Conservation (phyloP, 2,329 filamentous ascomycete species). For the Hypoxylon sp. region DNA sequence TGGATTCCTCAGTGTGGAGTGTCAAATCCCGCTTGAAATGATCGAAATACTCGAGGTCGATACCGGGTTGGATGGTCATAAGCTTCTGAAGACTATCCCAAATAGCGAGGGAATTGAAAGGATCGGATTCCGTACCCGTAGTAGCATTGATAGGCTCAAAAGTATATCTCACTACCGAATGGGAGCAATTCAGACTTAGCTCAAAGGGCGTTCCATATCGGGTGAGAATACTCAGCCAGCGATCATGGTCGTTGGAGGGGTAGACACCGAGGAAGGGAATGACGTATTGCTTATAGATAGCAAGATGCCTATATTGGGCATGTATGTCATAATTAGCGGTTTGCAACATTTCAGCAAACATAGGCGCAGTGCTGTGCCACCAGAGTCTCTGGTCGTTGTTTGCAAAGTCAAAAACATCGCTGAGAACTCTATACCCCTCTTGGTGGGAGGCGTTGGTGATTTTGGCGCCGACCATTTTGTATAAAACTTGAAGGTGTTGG, state of each 20-base stretch:
- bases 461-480: background rate
- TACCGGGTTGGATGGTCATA: background rate
- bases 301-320: conserved; percentile 12
- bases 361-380: conserved; percentile 19
- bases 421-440: conserved; percentile 9
- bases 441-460: conserved; percentile 4
- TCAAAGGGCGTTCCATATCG: conserved; percentile 18
- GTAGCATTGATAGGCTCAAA: conserved; percentile 12
- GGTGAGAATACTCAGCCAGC: conserved; percentile 13
- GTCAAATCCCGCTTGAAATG: conserved; percentile 14
- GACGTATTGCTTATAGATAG: conserved; percentile 23
- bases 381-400: conserved; percentile 15
- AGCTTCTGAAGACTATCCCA: background rate
- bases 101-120: background rate
- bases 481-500: background rate
- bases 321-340: conserved; percentile 12
- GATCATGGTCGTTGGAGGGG: conserved; percentile 2
- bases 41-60: conserved; percentile 12
- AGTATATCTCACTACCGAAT: conserved; percentile 17
- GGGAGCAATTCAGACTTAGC: conserved; percentile 12
- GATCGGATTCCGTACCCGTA: background rate
- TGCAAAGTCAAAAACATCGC: conserved; percentile 16
- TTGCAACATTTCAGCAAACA: conserved; percentile 15
- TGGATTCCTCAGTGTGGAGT: conserved; percentile 4
- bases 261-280: conserved; percentile 15